Evolutionary conservation across 768 basidiomycete genomes (phyloP), one percentile per base, ranked within the genome.

Genomic region (Trametes sanguinea): DNA sequence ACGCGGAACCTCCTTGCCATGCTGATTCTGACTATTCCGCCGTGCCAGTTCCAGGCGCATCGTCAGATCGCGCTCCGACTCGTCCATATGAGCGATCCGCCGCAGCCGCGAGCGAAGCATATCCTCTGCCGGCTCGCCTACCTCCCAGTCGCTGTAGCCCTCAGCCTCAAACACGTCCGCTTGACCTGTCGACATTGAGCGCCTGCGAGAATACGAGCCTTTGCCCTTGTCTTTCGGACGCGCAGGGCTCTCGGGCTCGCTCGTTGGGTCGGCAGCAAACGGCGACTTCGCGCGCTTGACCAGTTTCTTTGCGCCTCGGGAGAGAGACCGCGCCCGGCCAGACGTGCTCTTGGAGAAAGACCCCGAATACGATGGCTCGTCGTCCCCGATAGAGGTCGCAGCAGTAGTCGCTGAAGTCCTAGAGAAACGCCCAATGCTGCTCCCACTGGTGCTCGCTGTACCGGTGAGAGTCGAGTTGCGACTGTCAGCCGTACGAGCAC

Each of bases 1-100:
- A 47, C 77, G 67, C 9, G 77, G 60, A 46, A 76, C 70, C 51
- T 73, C 70, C 51, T 81, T 81, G 16, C 78, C 81, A 60, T 84
- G 81, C 67, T 94, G 92, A 72, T 82, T 90, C 69, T 87, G 81
- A 71, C 92, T 93, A 71, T 97, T 97, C 66, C 84, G 83, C 62
- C 92, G 79, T 5, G 95, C 95, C 51, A 96, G 77, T 64, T 92
- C 92, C 54, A 97, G 76, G 51, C 89, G 87, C 76, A 84, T 80
- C 22, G 87, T 82, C 55, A 96, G 78, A 70, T 95, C 90, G 67
- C 83, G 82, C 69, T 94, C 92, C 14, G 88, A 90, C 52, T 83
- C 78, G 64, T 91, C 87, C 64, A 83, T 59, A 14, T n/a, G 40
- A 29, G 16, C 32, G 4, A 35, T 35, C 32, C 42, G 50, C 43